Evolutionary conservation across 768 basidiomycete species (phyloP).

Genomic region (Psilocybe cubensis): DNA sequence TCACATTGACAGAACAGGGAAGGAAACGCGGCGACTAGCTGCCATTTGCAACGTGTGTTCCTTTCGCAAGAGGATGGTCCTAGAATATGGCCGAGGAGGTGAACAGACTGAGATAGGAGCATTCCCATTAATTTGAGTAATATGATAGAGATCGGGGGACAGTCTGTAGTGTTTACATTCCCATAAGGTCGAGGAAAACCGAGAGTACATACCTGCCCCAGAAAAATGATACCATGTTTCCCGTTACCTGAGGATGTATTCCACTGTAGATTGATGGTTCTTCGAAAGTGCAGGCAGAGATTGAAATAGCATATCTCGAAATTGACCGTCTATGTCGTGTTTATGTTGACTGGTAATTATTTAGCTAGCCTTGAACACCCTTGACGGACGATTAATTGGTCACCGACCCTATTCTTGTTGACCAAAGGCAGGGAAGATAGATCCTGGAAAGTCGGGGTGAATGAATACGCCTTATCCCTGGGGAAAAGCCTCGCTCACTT

Average conservation of each 20-base stretch:
- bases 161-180: background rate
- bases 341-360: background rate
- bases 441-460: background rate
- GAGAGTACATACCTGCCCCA: no score
- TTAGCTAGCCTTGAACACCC: background rate
- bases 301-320: background rate
- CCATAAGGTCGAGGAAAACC: background rate
- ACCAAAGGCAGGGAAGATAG: no score
- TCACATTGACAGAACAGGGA: slow-evolving; percentile 4
- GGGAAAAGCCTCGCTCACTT: no score
- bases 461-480: background rate
- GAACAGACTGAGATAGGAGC: background rate
- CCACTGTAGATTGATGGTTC: no score
- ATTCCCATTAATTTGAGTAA: background rate
- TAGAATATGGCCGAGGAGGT: background rate
- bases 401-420: no score
- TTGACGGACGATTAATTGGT: no score
- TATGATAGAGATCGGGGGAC: background rate
- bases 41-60: background rate
- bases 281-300: background rate
- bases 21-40: slow-evolving; percentile 5
- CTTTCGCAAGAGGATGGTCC: background rate
- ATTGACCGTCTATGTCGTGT: background rate
- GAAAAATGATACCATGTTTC: no score
- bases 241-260: no score